These are phyloP conservation scores for Luffa acutangula DNA, from an alignment of 306 rosid genomes.

Conservation along the genomic window DNA sequence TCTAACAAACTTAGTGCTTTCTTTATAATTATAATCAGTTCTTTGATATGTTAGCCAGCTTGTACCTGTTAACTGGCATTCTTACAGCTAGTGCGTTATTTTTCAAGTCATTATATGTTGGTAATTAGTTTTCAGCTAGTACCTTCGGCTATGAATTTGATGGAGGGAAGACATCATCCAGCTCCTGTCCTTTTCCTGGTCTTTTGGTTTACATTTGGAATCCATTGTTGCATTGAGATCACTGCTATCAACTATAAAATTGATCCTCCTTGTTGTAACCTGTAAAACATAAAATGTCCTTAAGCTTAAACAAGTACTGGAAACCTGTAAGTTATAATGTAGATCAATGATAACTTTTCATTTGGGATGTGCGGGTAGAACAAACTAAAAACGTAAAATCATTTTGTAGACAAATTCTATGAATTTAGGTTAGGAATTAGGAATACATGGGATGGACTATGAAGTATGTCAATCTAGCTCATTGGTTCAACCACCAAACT, in stretches of 20 bases:
- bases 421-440: background rate
- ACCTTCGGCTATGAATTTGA: conserved; percentile 96
- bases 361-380: background rate
- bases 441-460: background rate
- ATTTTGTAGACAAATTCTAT: background rate
- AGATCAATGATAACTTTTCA: background rate
- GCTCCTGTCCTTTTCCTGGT: conserved; percentile 69
- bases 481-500: background rate
- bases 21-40: background rate
- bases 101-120: background rate
- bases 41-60: background rate
- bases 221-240: conserved; percentile 32
- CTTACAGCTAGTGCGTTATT: background rate
- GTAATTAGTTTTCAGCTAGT: background rate
- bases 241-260: conserved; percentile 66
- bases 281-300: conserved; percentile 24
- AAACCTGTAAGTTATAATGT: background rate
- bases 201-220: conserved; percentile 24
- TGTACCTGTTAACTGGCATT: background rate
- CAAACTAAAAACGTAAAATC: background rate
- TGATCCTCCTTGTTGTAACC: conserved; percentile 87
- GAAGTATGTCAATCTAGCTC: background rate
- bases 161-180: conserved; percentile 84
- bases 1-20: background rate
- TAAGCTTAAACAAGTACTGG: conserved; percentile 10